Evolutionary conservation across 2,329 filamentous ascomycete genomes (phyloP), one percentile per base, ranked within the genome.

Genomic region (Pseudocercospora vitis): DNA sequence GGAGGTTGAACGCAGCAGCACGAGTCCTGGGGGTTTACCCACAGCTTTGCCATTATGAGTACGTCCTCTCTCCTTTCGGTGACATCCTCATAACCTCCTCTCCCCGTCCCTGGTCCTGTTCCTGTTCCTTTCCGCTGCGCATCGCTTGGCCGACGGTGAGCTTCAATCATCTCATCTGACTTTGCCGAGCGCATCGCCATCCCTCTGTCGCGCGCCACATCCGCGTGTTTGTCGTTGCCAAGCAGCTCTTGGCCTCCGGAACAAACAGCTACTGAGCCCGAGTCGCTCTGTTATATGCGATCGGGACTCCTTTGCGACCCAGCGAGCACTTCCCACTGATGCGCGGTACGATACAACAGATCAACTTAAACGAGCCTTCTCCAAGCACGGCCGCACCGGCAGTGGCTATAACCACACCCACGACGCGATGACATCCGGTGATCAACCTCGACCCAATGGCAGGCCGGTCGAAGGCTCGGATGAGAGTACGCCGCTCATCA

Each of bases 401-500:
- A 61, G 60, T 58, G 37, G 54, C 35, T 39, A 54, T 46, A 60
- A 42, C 53, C 52, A 33, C 45, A 46, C 49, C 49, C 51, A 31
- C 50, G 39, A 44, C 29, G 59, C 44, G 16, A 60, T 60, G 58
- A 19, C 55, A 7, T 37, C 57, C 31, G 39, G 37, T 42, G 55
- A 58, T 37, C 28, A 52, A 12, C 35, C 23, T 18, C 40, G 56
- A 42, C 47, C 53, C 48, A 62, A 62, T 58, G 59, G 59, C 53
- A 49, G 53, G 24, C 48, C 51, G 12, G 48, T 26, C 45, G 51
- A 53, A 23, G 51, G 55, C 16, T 45, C 59, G 39, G 53, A 63
- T 49, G 66, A 68, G 58, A 60, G 54, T 51, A 66, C 66, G 7
- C 64, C 66, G 18, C 64, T 68, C 45, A 56, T 67, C 48, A 53